Base-by-base conservation (phyloP, 495 filamentous ascomycete species). In the Podospora tetraspora region DNA sequence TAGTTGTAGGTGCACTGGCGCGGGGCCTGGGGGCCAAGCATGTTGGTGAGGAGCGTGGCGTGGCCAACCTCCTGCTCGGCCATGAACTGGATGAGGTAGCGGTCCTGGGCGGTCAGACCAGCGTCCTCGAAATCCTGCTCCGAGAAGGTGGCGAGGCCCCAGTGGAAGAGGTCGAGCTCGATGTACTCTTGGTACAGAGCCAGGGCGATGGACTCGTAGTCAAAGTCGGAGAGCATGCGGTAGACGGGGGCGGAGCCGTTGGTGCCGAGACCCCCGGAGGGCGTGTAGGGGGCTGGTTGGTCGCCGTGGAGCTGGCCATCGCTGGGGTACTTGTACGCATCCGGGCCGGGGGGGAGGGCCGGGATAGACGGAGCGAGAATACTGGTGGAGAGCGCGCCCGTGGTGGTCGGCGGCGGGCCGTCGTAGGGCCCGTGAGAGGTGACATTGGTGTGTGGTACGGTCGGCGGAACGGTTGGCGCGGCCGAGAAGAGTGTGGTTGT, bases 121-220 rank as follows among this genome's bases (percentile, higher is more conserved):
- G 86, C 89, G 0, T 79, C 84, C 22, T 84, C 79, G 72, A 94
- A 96, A 3, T 96, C 91, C 13, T 87, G 80, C 0, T 80, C 86
- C 1, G 85, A 86, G 80, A 94, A 96, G 0, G 82, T 85, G 1
- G 84, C 84, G 21, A 96, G 82, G 21, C 89, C 92, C 74, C 92
- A 86, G 73, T 92, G 89, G 86, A 96, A 97, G 19, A 94, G 83
- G 74, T 96, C 93, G 0, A 96, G 82, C 76, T 97, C 93, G 69
- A 95, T 93, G 83, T 85, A 96, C 79, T 96, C 93, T 69, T 93
- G 89, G 72, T 93, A 92, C 2, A 94, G 80, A 7, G 82, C 90
- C 9, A 94, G 83, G 7, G 84, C 82, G 67, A 93, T 79, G 1
- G 90, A 92, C 68, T 92, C 79, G 74, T 87, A 93, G 72, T 92